Base-by-base conservation (phyloP, 352 stramenopile species). In the Aphanomyces astaci region DNA sequence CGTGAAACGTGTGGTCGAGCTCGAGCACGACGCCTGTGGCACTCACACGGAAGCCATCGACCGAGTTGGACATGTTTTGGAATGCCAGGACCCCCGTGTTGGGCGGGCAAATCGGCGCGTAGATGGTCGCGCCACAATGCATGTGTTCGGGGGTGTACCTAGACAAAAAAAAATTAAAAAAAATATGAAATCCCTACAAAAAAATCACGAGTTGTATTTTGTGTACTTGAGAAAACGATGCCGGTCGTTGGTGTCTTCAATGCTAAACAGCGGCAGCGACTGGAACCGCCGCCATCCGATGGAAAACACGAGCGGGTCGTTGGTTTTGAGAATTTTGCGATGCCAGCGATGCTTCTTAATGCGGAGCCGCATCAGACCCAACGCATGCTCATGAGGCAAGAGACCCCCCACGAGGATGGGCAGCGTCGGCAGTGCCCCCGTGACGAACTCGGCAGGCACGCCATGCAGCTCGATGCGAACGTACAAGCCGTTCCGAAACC, bases 281-380 rank as follows among this genome's bases (percentile, higher is more conserved):
- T 99, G 97, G 79, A 99, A 99, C 19, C 98, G 88, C 11, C 98
- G 89, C 98, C 98, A 99, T 13, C 98, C 98, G 62, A 99, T 85
- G 15, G 93, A 99, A 60, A 99, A 98, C 10, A 99, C 88, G 25
- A 99, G 77, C 25, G 97, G 97, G 76, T 99, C 98, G 69, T 98
- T 95, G 49, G 90, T 97, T 77, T 99, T 99, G 13, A 99, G 78
- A 57, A 99, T 98, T 74, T 98, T 98, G 56, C 84, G 94, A 78
- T 99, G 94, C 98, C 98, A 99, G 60, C 97, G 87, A 77, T 99
- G 98, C 76, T 98, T 98, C 83, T 99, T 99, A 74, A 99, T 98
- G 15, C 98, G 87, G 77, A 97, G 96, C 19, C 96, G 92, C 33
- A 98, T 86, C 32, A 99, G 86, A 5, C 92, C 95, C n/a, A 98